These are phyloP conservation scores for Rhodotorula mucilaginosa DNA, from an alignment of 1,284 basidiomycete genomes.

Conservation along the genomic window DNA sequence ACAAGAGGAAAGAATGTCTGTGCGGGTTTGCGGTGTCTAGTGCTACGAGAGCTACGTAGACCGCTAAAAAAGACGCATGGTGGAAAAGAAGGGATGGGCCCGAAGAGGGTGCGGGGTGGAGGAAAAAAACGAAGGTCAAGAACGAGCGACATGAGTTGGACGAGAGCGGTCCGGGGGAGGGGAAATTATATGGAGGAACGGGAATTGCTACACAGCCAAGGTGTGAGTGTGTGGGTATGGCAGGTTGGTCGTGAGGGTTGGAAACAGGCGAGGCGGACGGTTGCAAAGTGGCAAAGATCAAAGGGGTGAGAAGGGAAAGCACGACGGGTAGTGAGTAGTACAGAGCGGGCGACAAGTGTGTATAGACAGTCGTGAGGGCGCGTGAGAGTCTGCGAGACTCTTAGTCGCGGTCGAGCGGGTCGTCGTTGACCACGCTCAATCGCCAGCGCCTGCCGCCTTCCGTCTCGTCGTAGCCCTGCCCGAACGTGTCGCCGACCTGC, in stretches of 20 bases:
- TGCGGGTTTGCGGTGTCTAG: neutral
- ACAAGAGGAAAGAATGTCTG: neutral
- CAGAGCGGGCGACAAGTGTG: neutral
- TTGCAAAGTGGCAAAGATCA: neutral
- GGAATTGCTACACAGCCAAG: neutral
- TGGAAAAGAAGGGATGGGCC: no score
- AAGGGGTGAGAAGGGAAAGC: neutral
- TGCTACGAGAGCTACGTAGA: no score
- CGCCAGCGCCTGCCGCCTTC: conserved; percentile 34
- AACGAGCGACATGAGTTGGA: neutral
- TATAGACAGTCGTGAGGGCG: neutral
- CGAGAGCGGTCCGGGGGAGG: neutral
- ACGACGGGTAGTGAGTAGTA: neutral
- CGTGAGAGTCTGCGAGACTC: neutral
- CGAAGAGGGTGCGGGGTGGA: no score
- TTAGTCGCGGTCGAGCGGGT: conserved; percentile 19
- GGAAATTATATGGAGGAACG: neutral
- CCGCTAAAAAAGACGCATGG: no score
- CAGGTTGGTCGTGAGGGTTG: neutral
- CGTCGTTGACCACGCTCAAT: conserved; percentile 38
- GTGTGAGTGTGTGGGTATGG: neutral
- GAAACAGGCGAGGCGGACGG: neutral
- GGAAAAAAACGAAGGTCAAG: neutral
- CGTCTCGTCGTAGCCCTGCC: conserved; percentile 35
- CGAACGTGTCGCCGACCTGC: conserved; percentile 41